phyloP scores from a whole-genome alignment of 2,329 filamentous ascomycete species.

The Cladosporium sphaerospermum region DNA sequence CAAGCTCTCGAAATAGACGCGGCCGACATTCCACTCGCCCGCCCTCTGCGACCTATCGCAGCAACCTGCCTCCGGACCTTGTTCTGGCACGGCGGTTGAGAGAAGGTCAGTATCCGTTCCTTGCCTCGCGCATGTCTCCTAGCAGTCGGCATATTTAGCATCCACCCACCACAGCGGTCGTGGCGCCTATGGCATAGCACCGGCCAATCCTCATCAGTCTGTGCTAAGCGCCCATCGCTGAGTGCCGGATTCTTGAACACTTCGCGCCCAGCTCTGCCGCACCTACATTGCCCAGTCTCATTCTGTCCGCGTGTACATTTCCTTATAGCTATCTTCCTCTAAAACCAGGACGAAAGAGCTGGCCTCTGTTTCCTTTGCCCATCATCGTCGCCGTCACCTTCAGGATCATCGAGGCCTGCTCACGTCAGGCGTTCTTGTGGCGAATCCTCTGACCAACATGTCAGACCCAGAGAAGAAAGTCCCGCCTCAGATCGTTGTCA shows the following conservation, averaged over 20 bases:
- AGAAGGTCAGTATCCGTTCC: slow-evolving; percentile 10
- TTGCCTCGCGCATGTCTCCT: slow-evolving; percentile 3
- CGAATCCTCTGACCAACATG: slow-evolving; percentile 36
- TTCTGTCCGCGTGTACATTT: slow-evolving; percentile 13
- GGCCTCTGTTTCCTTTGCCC: slow-evolving; percentile 27
- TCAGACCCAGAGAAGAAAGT: slow-evolving; percentile 41
- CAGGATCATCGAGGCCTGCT: slow-evolving; percentile 18
- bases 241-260: slow-evolving; percentile 18
- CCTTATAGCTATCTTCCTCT: background rate
- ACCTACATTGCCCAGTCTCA: slow-evolving; percentile 8
- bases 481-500: slow-evolving; percentile 33
- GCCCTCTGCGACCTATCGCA: slow-evolving; percentile 8
- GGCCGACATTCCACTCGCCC: slow-evolving; percentile 1
- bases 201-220: slow-evolving; percentile 16
- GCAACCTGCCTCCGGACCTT: slow-evolving; percentile 1
- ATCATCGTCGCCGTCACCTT: background rate
- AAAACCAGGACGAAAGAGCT: slow-evolving; percentile 22
- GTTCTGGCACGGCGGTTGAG: slow-evolving; percentile 11
- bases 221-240: slow-evolving; percentile 20
- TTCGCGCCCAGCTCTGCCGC: slow-evolving; percentile 10
- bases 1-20: slow-evolving; percentile 10
- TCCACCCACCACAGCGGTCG: slow-evolving; percentile 2
- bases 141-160: slow-evolving; percentile 2
- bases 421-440: slow-evolving; percentile 24
- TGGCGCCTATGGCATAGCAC: slow-evolving; percentile 7